Percentiles rank a stretch among this genome's conserved stretches.
Evolutionary conservation across 257 asterid genomes (phyloP).

Genomic region (Striga asiatica): DNA sequence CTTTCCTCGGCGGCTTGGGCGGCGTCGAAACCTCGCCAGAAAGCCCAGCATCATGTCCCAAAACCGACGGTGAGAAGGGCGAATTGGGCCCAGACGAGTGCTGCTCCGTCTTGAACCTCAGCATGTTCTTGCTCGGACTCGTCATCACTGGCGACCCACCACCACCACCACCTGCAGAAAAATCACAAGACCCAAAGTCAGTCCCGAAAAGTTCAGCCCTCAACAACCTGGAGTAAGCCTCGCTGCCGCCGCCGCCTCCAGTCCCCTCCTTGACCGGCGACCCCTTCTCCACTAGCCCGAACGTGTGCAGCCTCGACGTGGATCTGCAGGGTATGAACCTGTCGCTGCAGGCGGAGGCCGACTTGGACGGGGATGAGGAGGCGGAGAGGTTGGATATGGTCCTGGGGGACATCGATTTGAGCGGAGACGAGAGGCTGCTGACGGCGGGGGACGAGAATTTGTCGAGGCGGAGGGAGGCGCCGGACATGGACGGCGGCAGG

Average conservation of each 20-base stretch:
- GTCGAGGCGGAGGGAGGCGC: conserved; percentile 25
- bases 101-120: conserved; percentile 88
- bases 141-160: conserved; percentile 59
- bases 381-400: conserved; percentile 73
- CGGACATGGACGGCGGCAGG: conserved; percentile 65
- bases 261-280: conserved; percentile 77
- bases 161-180: conserved; percentile 58
- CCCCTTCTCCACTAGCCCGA: conserved; percentile 76
- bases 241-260: conserved; percentile 34
- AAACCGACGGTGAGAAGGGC: conserved; percentile 70
- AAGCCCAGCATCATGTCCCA: conserved; percentile 47
- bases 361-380: conserved; percentile 60
- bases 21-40: conserved; percentile 60
- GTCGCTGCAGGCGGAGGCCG: conserved; percentile 61
- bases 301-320: conserved; percentile 87
- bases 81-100: conserved; percentile 62
- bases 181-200: conserved; percentile 73
- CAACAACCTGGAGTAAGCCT: conserved; percentile 74
- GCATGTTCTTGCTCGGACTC: conserved; percentile 86
- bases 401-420: conserved; percentile 88
- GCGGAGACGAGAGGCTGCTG: conserved; percentile 58
- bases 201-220: conserved; percentile 81
- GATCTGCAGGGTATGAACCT: conserved; percentile 97
- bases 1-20: conserved; percentile 93
- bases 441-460: neutral